Base-by-base conservation (phyloP, 2,329 filamentous ascomycete species). In the Talaromyces sp. region DNA sequence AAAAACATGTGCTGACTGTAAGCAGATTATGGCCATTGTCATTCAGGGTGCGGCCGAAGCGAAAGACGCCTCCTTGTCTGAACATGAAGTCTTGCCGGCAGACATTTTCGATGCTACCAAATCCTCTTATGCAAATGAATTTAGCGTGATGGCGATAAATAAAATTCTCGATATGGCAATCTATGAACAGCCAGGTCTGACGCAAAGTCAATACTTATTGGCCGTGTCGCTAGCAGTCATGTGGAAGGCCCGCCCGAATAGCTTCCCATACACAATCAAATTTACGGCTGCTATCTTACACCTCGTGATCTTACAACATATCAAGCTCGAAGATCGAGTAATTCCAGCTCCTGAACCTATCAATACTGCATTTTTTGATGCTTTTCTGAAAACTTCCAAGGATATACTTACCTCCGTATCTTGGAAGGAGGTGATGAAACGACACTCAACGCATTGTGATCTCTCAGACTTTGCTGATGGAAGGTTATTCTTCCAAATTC, bases 1-100 rank as follows among this genome's bases (percentile, higher is more conserved):
- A 1, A 24, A 48, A 50, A 24, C 16, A 45, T 14, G 35, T 27
- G 41, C 41, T 52, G 27, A 61, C 48, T 3, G 11, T 41, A 5
- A 45, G 3, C 31, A 65, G 63, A 58, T 65, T 6, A 65, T 65
- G 57, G 16, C 57, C 5, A 56, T 57, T 39, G 39, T 64, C 1
- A 35, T 64, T 7, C 41, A 64, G 24, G 45, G 43, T 8, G 27
- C 54, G 19, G 19, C 31, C 13, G 16, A 43, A 59, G 39, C 7
- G 16, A 19, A 33, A 16, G 14, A n/a, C 16, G 13, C 19, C 54
- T 58, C 22, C 7, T n/a, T 19, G 16, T 50, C 14, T 45, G 24
- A 13, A 45, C 39, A 19, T 11, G 57, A 59, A 14, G 5, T 31
- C 13, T 24, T 27, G 11, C 9, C 5, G 9, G 56, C 56, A 7